These are phyloP conservation scores for Hyaloperonospora brassicae DNA, from an alignment of 352 stramenopile species.

Conservation along the genomic window DNA sequence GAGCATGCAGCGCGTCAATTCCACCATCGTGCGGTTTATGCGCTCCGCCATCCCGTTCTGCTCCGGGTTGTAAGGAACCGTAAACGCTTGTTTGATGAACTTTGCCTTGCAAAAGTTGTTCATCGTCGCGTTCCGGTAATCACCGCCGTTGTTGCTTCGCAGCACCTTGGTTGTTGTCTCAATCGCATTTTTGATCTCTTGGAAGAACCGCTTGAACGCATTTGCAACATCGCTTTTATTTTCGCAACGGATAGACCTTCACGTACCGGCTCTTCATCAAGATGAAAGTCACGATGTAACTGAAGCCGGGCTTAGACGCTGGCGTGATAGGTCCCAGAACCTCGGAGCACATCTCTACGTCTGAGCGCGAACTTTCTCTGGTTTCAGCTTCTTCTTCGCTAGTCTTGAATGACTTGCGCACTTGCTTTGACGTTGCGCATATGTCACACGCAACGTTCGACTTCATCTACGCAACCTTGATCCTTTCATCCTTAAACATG, in stretches of 20 bases:
- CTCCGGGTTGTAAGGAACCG: too few species aligned
- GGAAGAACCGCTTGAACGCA: neutral
- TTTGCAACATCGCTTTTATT: neutral
- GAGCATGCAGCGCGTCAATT: neutral
- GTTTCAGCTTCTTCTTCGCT: too few species aligned
- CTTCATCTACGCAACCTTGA: neutral
- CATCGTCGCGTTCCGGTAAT: too few species aligned
- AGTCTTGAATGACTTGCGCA: too few species aligned
- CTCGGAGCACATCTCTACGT: neutral
- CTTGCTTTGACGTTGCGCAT: too few species aligned
- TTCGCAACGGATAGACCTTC: neutral
- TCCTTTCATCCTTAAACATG: neutral
- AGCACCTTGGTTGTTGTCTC: neutral
- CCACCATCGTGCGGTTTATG: too few species aligned
- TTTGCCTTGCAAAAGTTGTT: too few species aligned
- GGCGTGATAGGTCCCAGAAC: neutral
- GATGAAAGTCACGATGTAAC: too few species aligned
- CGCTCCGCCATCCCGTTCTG: neutral
- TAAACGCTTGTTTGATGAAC: too few species aligned
- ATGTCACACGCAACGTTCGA: too few species aligned
- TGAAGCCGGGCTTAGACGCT: neutral
- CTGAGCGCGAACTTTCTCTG: too few species aligned
- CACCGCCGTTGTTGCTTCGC: too few species aligned
- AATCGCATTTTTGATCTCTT: neutral
- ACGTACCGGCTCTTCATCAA: constrained; percentile 1